phyloP scores from a whole-genome alignment of 495 filamentous ascomycete species.

The Penicillium verhagenii region DNA sequence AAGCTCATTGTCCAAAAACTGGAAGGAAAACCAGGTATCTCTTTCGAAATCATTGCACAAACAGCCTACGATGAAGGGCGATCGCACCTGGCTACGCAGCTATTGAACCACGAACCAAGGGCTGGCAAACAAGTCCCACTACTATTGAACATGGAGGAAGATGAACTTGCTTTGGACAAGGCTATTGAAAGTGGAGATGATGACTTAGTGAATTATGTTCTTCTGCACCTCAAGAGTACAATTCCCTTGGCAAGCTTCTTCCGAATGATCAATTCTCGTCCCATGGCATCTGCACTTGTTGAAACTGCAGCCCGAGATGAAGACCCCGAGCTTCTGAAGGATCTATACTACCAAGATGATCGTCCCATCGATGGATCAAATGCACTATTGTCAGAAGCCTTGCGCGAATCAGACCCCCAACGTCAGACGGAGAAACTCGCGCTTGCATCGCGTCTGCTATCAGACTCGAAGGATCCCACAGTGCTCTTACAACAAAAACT shows the following conservation, averaged over 20 bases:
- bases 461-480: constrained; percentile 75
- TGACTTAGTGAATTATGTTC: constrained; percentile 85
- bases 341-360: constrained; percentile 97
- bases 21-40: constrained; percentile 83
- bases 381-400: constrained; percentile 78
- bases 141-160: constrained; percentile 93
- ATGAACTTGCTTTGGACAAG: constrained; percentile 93
- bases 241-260: constrained; percentile 90
- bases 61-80: constrained; percentile 96
- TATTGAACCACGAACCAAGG: constrained; percentile 89
- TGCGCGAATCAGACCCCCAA: constrained; percentile 60
- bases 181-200: constrained; percentile 95
- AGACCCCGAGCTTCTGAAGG: constrained; percentile 84
- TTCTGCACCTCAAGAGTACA: constrained; percentile 86
- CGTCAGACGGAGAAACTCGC: constrained; percentile 80
- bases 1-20: constrained; percentile 83
- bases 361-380: constrained; percentile 85
- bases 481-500: constrained; percentile 66
- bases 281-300: constrained; percentile 84
- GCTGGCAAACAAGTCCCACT: constrained; percentile 94
- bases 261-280: constrained; percentile 82
- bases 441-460: constrained; percentile 73
- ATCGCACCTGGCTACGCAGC: constrained; percentile 77
- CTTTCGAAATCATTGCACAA: constrained; percentile 89
- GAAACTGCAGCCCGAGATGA: constrained; percentile 75